A percentile compares a stretch with the other conserved stretches of the same genome.
Conservation (phyloP, 202 grass and related monocot species). For the Setaria italica region DNA sequence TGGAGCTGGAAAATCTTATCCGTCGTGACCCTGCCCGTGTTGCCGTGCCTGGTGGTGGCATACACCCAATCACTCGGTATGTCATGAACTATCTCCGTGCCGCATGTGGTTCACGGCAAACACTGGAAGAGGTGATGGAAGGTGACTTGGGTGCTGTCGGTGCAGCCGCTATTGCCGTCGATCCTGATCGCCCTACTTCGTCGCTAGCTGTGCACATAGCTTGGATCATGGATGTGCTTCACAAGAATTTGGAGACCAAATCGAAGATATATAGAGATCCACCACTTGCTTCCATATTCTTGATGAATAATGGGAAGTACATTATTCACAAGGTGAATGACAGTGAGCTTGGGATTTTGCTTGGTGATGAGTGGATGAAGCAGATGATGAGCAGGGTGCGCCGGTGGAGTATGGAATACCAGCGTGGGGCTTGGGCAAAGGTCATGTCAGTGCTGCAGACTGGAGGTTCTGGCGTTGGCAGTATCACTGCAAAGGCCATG, state of each 20-base stretch:
- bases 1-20: constrained; percentile 96
- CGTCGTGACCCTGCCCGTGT: constrained; percentile 83
- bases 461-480: constrained; percentile 58
- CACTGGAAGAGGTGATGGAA: constrained; percentile 95
- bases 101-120: constrained; percentile 81
- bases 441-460: constrained; percentile 75
- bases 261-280: constrained; percentile 85
- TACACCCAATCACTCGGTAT: constrained; percentile 93
- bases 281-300: constrained; percentile 80
- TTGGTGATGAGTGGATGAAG: constrained; percentile 96
- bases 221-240: constrained; percentile 99
- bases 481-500: constrained; percentile 53
- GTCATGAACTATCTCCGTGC: constrained; percentile 97
- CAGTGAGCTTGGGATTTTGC: constrained; percentile 77
- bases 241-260: constrained; percentile 86
- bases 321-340: constrained; percentile 93
- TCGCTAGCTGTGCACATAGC: constrained; percentile 86
- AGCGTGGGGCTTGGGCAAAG: constrained; percentile 79
- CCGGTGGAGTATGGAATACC: constrained; percentile 85
- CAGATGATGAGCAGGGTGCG: constrained; percentile 81
- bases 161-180: constrained; percentile 49
- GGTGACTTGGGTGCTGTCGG: constrained; percentile 61
- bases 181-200: constrained; percentile 86
- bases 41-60: constrained; percentile 68
- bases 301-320: constrained; percentile 93